Evolutionary conservation across 2,329 filamentous ascomycete species (phyloP).

Genomic region (Coleophoma eucalyptorum): DNA sequence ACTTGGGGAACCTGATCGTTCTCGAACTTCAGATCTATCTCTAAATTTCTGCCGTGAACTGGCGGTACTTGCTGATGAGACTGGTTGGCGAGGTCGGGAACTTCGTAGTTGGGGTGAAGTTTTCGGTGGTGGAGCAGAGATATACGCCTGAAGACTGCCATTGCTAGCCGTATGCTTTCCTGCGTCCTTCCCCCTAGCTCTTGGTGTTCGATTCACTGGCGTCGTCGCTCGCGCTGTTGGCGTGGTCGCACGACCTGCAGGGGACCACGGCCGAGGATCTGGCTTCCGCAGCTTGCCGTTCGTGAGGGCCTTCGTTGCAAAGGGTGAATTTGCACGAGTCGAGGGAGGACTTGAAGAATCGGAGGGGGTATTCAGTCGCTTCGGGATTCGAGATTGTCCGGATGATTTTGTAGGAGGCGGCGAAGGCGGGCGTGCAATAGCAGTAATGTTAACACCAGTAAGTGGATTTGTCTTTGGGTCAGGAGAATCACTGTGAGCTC

Average conservation of each 20-base stretch:
- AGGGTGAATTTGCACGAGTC: constrained; percentile 54
- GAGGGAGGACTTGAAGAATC: constrained; percentile 45
- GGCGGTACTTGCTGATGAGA: constrained; percentile 70
- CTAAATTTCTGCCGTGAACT: constrained; percentile 63
- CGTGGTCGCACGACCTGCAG: constrained; percentile 14
- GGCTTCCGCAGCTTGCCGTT: constrained; percentile 20
- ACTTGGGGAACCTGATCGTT: constrained; percentile 16
- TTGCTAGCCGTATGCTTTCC: constrained; percentile 29
- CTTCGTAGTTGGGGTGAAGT: constrained; percentile 77
- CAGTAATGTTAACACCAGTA: constrained; percentile 16
- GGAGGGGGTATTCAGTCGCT: constrained; percentile 33
- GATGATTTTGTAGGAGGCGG: constrained; percentile 4
- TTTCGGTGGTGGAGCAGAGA: constrained; percentile 66
- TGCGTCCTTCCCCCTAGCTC: constrained; percentile 16
- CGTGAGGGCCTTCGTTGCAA: constrained; percentile 36
- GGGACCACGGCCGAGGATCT: constrained; percentile 21
- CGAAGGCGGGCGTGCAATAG: constrained; percentile 19
- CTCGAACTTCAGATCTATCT: constrained; percentile 42
- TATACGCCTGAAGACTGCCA: constrained; percentile 68
- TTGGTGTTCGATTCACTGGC: constrained; percentile 30
- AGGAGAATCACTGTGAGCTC: constrained; percentile 59
- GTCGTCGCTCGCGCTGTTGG: constrained; percentile 32
- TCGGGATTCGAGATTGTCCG: constrained; percentile 21
- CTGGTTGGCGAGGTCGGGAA: constrained; percentile 75
- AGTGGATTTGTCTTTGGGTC: constrained; percentile 24